Conservation (phyloP, 805 yeast species). For the Saturnispora quitensis region DNA sequence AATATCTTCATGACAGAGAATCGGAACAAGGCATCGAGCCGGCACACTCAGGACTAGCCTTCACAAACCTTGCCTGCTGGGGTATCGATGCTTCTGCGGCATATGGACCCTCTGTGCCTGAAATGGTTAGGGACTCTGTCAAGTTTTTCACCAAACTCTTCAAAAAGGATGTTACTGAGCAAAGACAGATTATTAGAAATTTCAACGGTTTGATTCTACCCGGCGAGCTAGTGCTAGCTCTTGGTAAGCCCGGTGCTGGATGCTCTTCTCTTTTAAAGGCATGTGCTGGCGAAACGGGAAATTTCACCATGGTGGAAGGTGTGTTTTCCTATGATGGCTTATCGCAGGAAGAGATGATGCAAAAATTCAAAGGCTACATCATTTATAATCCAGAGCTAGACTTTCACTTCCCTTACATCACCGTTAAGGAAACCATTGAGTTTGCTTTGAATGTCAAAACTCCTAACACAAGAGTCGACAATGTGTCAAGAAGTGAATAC, state of each 20-base stretch:
- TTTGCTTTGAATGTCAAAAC: conserved; percentile 66
- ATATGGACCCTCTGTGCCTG: conserved; percentile 38
- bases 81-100: conserved; percentile 48
- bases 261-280: conserved; percentile 63
- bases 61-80: conserved; percentile 35
- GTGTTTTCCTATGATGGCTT: conserved; percentile 54
- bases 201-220: conserved; percentile 37
- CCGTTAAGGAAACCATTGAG: conserved; percentile 62
- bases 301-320: conserved; percentile 43
- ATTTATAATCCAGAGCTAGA: conserved; percentile 57
- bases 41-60: conserved; percentile 43
- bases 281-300: conserved; percentile 42
- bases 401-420: conserved; percentile 66
- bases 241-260: conserved; percentile 76
- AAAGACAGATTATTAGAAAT: conserved; percentile 32
- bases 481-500: conserved; percentile 33
- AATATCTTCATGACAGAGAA: conserved; percentile 31
- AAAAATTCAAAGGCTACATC: conserved; percentile 43
- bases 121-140: conserved; percentile 30
- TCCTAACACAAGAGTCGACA: conserved; percentile 41
- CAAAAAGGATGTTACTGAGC: conserved; percentile 26
- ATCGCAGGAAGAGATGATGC: conserved; percentile 50
- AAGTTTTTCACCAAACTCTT: conserved; percentile 24
- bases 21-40: conserved; percentile 39
- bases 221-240: conserved; percentile 62